phyloP scores from a whole-genome alignment of 305 asterid genomes.

The Fraxinus sp. region DNA sequence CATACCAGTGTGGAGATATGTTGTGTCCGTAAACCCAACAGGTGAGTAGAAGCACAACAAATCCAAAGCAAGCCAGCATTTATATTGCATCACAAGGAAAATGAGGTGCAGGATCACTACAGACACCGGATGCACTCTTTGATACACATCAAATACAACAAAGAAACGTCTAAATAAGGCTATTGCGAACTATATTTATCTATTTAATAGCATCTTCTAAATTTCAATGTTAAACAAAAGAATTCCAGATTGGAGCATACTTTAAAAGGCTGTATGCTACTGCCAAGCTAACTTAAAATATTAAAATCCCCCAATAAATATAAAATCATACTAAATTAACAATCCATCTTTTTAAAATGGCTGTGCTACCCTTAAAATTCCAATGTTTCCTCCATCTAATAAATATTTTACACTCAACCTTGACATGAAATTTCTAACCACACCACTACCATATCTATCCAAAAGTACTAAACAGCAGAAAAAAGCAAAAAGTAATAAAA shows the following conservation, averaged over 20 bases:
- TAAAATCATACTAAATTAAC: background rate
- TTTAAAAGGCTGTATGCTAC: background rate
- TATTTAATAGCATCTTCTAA: too few species aligned
- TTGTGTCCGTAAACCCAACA: too few species aligned
- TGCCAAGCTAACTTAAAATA: background rate
- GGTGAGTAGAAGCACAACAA: background rate
- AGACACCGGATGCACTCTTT: background rate
- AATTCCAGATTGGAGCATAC: background rate
- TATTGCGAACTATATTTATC: background rate
- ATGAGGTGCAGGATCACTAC: background rate
- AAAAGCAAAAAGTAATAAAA: conserved; percentile 9
- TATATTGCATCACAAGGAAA: background rate
- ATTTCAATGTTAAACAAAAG: background rate
- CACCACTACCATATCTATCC: background rate
- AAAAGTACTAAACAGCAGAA: background rate
- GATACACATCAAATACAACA: background rate
- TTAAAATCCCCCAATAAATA: background rate
- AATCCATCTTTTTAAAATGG: background rate
- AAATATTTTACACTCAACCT: background rate
- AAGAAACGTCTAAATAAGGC: background rate
- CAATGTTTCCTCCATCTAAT: background rate
- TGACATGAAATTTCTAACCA: background rate
- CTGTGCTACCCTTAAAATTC: background rate
- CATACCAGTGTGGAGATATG: too few species aligned
- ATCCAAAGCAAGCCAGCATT: background rate